These are phyloP conservation scores for Rhizopogon roseolus DNA, from an alignment of 768 basidiomycete species.

Conservation along the genomic window DNA sequence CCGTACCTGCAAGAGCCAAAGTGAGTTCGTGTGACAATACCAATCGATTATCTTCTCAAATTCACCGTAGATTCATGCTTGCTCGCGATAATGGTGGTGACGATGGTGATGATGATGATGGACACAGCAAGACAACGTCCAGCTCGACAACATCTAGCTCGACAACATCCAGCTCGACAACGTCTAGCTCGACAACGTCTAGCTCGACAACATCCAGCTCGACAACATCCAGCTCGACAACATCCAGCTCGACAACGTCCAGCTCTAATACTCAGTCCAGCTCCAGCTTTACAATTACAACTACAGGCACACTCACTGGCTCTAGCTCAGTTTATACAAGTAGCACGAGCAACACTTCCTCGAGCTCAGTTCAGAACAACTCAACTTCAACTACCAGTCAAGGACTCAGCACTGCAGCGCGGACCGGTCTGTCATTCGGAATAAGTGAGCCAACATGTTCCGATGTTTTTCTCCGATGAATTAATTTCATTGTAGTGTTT, in stretches of 20 bases:
- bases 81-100: not conserved
- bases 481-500: conserved; percentile 3
- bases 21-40: not conserved
- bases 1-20: not conserved
- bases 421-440: conserved; percentile 23
- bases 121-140: conserved; percentile 1
- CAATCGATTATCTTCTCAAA: not conserved
- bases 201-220: not conserved
- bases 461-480: not conserved
- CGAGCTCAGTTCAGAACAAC: not conserved
- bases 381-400: conserved; percentile 2
- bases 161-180: conserved; percentile 2
- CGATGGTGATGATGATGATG: not conserved
- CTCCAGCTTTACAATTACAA: not conserved
- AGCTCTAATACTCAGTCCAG: not conserved
- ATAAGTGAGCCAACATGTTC: conserved; percentile 13
- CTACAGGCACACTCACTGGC: not conserved
- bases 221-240: not conserved
- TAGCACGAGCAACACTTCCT: not conserved
- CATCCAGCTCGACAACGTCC: not conserved
- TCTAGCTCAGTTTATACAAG: not conserved
- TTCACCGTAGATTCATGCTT: not conserved
- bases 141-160: not conserved
- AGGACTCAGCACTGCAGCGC: conserved; percentile 10
- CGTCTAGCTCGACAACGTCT: not conserved